A percentile compares a stretch with the other conserved stretches of the same genome.
Conservation (phyloP, 768 basidiomycete genomes). For the Lentinula guzmanii region DNA sequence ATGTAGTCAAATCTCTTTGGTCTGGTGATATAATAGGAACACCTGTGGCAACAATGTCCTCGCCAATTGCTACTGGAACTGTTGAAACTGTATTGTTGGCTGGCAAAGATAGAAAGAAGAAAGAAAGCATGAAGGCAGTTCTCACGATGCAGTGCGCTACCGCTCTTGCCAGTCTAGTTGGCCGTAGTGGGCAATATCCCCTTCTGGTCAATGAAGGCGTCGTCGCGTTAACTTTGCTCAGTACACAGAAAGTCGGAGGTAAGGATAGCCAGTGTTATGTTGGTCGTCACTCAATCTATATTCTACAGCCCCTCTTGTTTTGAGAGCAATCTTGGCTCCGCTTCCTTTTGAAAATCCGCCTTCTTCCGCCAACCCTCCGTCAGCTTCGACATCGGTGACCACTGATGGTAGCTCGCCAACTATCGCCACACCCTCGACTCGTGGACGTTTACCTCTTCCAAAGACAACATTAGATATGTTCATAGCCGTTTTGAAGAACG, state of each 20-base stretch:
- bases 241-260: conserved; percentile 63
- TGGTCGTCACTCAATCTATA: background rate
- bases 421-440: conserved; percentile 29
- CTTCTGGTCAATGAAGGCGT: conserved; percentile 86
- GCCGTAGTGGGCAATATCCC: conserved; percentile 74
- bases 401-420: conserved; percentile 45
- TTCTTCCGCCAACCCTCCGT: conserved; percentile 25
- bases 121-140: conserved; percentile 47
- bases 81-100: conserved; percentile 25
- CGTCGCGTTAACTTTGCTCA: conserved; percentile 74
- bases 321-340: conserved; percentile 51
- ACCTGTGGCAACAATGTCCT: background rate
- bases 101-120: conserved; percentile 42
- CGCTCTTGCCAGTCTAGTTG: conserved; percentile 65
- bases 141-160: conserved; percentile 49
- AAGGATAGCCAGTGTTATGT: conserved; percentile 16
- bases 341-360: conserved; percentile 35
- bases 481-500: conserved; percentile 52
- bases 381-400: conserved; percentile 32
- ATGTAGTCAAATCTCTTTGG: conserved; percentile 77
- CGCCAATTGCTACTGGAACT: conserved; percentile 14
- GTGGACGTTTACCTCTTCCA: conserved; percentile 36
- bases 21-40: conserved; percentile 34
- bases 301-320: conserved; percentile 50
- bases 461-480: conserved; percentile 66